These are phyloP conservation scores for Aureobasidium vineae DNA, from an alignment of 2,329 filamentous ascomycete genomes.

Conservation along the genomic window DNA sequence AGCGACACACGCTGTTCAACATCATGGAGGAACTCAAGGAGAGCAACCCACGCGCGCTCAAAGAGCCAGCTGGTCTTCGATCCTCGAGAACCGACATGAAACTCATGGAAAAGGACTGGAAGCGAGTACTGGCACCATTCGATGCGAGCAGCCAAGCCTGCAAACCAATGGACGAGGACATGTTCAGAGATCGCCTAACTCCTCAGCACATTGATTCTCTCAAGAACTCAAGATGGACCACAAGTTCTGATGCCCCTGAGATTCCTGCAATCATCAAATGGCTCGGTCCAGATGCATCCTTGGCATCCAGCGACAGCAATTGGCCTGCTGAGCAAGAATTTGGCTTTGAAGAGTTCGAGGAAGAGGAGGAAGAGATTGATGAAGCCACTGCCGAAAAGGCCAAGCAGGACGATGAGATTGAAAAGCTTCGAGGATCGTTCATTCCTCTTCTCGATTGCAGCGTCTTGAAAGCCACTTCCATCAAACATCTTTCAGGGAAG, in stretches of 20 bases:
- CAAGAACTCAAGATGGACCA: not conserved
- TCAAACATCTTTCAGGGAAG: not conserved
- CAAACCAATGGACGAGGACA: conserved; percentile 5
- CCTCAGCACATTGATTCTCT: conserved; percentile 10
- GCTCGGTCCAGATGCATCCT: not conserved
- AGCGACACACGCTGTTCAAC: conserved; percentile 64
- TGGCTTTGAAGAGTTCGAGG: conserved; percentile 56
- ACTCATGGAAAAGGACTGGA: conserved; percentile 9
- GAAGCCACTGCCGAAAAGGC: conserved; percentile 60
- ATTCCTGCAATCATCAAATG: conserved; percentile 14
- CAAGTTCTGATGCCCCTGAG: not conserved
- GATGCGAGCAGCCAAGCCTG: not conserved
- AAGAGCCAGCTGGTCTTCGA: not conserved
- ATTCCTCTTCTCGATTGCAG: conserved; percentile 15
- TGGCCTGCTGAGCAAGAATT: conserved; percentile 37
- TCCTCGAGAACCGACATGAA: not conserved
- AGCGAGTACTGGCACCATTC: not conserved
- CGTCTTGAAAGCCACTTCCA: not conserved
- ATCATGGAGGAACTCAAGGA: conserved; percentile 39
- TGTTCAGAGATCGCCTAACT: not conserved
- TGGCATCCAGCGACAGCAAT: not conserved
- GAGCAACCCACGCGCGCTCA: not conserved
- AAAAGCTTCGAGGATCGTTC: conserved; percentile 49
- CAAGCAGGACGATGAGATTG: conserved; percentile 52
- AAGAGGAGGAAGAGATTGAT: conserved; percentile 60